Conservation (phyloP, 306 rosid species). For the Hylodesmum podocarpum region DNA sequence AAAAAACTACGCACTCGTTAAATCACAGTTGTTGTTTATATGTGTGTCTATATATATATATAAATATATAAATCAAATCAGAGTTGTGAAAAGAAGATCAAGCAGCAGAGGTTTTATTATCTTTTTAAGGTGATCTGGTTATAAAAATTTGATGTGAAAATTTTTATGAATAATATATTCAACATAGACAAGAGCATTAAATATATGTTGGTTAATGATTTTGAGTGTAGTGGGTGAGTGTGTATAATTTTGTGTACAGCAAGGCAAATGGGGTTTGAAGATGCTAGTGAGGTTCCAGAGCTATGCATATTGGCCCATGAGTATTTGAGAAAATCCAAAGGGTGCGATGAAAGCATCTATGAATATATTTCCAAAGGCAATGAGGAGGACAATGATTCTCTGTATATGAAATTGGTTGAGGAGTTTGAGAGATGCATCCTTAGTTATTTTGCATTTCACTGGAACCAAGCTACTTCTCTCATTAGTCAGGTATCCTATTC, state of each 20-base stretch:
- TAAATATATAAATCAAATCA: too few relatives aligned
- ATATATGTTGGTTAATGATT: not conserved
- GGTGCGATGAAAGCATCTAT: slow-evolving; percentile 52
- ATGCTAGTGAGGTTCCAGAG: slow-evolving; percentile 51
- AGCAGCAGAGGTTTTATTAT: too few relatives aligned
- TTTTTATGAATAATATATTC: too few relatives aligned
- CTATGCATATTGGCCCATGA: slow-evolving; percentile 58
- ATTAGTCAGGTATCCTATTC: slow-evolving; percentile 53
- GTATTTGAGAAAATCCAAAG: slow-evolving; percentile 57
- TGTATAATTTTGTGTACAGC: slow-evolving; percentile 50
- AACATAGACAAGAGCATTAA: not conserved
- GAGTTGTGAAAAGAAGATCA: too few relatives aligned
- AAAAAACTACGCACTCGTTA: too few relatives aligned
- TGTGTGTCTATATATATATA: too few relatives aligned
- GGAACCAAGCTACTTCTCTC: slow-evolving; percentile 64
- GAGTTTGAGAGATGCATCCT: slow-evolving; percentile 81
- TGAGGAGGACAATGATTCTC: slow-evolving; percentile 48
- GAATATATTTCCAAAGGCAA: slow-evolving; percentile 39
- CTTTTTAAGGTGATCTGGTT: too few relatives aligned
- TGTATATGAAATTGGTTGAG: slow-evolving; percentile 47
- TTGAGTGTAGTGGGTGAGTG: not conserved
- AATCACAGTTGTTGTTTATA: too few relatives aligned
- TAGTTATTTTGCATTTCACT: slow-evolving; percentile 75
- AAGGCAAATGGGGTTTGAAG: slow-evolving; percentile 72
- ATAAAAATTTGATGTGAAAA: not conserved